Base-by-base conservation (phyloP, 2,329 filamentous ascomycete genomes). In the Colletotrichum karsti region DNA sequence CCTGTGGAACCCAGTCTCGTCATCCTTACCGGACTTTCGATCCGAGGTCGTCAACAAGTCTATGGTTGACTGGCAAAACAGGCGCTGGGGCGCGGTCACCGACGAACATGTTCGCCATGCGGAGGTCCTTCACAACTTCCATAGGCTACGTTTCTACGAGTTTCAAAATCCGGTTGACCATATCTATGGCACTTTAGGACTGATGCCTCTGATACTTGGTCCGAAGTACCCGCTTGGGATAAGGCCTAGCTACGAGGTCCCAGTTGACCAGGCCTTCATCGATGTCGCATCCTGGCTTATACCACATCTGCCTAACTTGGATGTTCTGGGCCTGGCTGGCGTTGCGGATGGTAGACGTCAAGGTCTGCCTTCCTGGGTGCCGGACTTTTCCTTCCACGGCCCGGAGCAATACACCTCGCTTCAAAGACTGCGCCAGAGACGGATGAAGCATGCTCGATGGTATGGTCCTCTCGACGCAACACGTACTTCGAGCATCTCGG, bases 351-450 rank as follows among this genome's bases (percentile, higher is more conserved):
- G 44, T 3, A 50, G 62, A 12, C 37, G 37, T 6, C 15, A 42
- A 20, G 8, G 13, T 4, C 28, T 66, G 18, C 63, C 63, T 3
- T 66, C 63, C 3, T 66, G 63, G 63, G 50, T 66, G 8, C 63
- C 63, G 7, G 63, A 66, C 26, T 63, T 55, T 10, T 39, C 57
- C 3, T 51, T 62, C 9, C 41, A 22, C n/a, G 63, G 63, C 1
- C 39, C 63, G 1, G 18, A 18, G 9, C 33, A 26, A 12, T 42
- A 39, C 7, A 56, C 57, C 2, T 63, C 63, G 2, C 41, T 66
- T 7, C 63, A 66, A 24, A 46, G 57, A 13, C 15, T 50, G 24
- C 42, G 63, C 1, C 63, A 63, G 6, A 10, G 42, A 5, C 33
- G 39, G 4, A 48, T 37, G 12, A 37, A 39, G 10, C 35, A 46